A percentile compares a stretch with the other conserved stretches of the same genome.
Evolutionary conservation across 257 asterid species (phyloP).

Genomic region (Anisodus acutangulus): DNA sequence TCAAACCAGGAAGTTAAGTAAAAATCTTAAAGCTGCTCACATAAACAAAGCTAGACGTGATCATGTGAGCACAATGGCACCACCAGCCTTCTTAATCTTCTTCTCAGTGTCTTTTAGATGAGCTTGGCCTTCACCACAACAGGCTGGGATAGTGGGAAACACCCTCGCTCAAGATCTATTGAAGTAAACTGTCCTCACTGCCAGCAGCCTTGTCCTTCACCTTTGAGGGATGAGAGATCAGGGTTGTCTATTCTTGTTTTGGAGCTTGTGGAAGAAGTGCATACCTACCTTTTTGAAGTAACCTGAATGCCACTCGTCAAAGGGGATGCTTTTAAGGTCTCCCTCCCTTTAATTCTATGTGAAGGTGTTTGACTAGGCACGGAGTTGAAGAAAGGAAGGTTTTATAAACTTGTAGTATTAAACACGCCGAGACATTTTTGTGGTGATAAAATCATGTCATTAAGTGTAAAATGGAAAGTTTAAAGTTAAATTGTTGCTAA

Average conservation of each 20-base stretch:
- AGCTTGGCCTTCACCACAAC: constrained; percentile 16
- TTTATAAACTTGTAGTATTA: not conserved
- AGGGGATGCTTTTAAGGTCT: not conserved
- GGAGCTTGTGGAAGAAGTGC: constrained; percentile 17
- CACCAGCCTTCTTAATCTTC: not conserved
- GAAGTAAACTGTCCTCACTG: not conserved
- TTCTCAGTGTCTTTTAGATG: not conserved
- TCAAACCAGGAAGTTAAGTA: not conserved
- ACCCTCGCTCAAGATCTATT: not conserved
- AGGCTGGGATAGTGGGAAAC: constrained; percentile 1
- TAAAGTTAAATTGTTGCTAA: not conserved
- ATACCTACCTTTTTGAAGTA: constrained; percentile 9
- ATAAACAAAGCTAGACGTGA: not conserved
- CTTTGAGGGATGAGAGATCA: not conserved
- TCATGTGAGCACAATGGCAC: constrained; percentile 10
- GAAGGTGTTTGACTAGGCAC: not conserved
- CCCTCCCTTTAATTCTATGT: constrained; percentile 1
- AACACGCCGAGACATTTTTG: not conserved
- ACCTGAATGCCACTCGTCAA: not conserved
- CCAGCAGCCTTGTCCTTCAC: not conserved
- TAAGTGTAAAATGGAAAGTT: not conserved
- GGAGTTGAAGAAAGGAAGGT: not conserved
- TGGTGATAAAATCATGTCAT: constrained; percentile 28
- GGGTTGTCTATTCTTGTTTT: constrained; percentile 2
- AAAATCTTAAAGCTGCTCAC: not conserved